Base-by-base conservation (phyloP, 352 stramenopile species). In the Elongisporangium senticosum region DNA sequence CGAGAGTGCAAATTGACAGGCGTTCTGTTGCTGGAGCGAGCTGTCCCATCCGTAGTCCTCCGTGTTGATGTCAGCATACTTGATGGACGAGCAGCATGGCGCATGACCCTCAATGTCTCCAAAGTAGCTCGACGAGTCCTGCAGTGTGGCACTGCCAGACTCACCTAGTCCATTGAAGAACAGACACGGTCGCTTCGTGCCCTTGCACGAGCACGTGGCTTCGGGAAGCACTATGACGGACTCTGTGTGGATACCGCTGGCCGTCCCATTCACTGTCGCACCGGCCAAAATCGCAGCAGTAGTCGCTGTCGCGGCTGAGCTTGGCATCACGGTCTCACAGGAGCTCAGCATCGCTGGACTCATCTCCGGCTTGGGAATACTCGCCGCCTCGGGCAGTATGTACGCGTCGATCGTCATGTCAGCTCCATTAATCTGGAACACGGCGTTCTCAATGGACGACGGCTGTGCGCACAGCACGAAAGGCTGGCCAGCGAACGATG, bases 101-200 rank as follows among this genome's bases (percentile, higher is more conserved):
- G 81, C 72, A 51, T 86, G 72, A 17, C 74, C 67, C 3, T 67
- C 26, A 22, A 86, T 68, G 43, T 69, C 60, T 11, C 75, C 76
- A 53, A 87, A 87, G 58, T 78, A 86, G 17, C 58, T 39, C 43
- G 68, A 60, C 0, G 67, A 58, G 37, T 80, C 67, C 4, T 72
- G 20, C 40, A 68, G 48, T 0, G 59, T 68, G 2, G 67, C 74
- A 19, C 59, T 33, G 7, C 83, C 70, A 1, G 60, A 53, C 14
- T 67, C 64, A 26, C 65, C 80, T 17, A 87, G 51, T 10, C 77
- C 80, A 19, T 79, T 70, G 57, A 90, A 61, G 53, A 90, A 87
- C 20, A 90, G 53, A 40, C 80, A 90, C 11, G 71, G 51, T 7
- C 74, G 68, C 13, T 59, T 33, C 24, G 49, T 63, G 10, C 68